Base-by-base conservation (phyloP, 2,329 filamentous ascomycete species). In the Aureobasidium lini region DNA sequence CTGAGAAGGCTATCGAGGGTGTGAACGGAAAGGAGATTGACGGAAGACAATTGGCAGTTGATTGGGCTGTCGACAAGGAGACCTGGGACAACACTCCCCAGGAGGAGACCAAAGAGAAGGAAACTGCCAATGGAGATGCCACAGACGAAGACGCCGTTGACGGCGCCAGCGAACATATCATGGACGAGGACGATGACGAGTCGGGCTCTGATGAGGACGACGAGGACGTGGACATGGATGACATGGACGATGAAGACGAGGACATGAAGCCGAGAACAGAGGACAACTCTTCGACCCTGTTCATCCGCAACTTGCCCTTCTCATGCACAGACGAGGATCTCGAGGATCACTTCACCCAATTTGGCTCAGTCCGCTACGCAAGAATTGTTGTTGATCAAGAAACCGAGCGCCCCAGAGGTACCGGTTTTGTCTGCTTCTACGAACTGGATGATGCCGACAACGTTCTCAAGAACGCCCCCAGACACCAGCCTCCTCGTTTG, bases 11-110 rank as follows among this genome's bases (percentile, higher is more conserved):
- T 1, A 79, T 99, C 60, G 84, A 87, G 61, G 84, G 81, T 23
- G 79, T 97, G 65, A 99, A 97, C 73, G 94, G 93, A 61, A 96
- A 90, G 71, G 84, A 88, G 62, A 81, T 99, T 18, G 92, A 96
- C 71, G 94, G 92, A 2, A 83, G 94, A 67, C 88, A 86, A 8
- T 74, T 99, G 62, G 94, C 93, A 31, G 94, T 99, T 6, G 94
- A 99, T 75, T 99, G 90, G 90, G 93, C 95, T 34, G 91, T 97
- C 3, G 90, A 96, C 62, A 96, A 95, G 76, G 81, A 86, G 43
- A 85, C 87, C 6, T 99, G 90, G 90, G 68, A 60, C 4, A 64
- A 65, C 6, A 67, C 72, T 5, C 69, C 71, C 28, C 67, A 71
- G 34, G 69, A 73, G 4, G 76, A 79, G 1, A 75, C 75, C 37